A percentile compares a stretch with the other conserved stretches of the same genome.
Evolutionary conservation across 2,329 filamentous ascomycete species (phyloP).

Genomic region (Helotiales sp.): DNA sequence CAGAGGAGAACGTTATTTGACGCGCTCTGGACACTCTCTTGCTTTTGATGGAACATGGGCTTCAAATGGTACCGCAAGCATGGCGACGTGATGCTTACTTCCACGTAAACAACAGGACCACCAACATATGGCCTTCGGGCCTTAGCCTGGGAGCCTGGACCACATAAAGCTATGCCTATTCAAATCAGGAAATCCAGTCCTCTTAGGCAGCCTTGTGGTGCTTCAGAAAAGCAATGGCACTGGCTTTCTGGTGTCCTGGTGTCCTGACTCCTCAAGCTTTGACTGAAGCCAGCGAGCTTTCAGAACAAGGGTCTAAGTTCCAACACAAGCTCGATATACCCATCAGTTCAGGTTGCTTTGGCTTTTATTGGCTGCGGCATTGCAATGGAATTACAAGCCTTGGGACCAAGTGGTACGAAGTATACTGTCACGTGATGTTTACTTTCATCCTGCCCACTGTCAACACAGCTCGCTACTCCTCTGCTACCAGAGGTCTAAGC

Average conservation of each 20-base stretch:
- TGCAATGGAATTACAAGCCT: neutral
- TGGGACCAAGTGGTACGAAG: neutral
- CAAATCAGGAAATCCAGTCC: too few species aligned
- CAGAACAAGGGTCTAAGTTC: too few species aligned
- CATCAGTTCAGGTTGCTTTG: too few species aligned
- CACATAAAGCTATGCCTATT: too few species aligned
- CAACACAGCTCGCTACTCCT: too few species aligned
- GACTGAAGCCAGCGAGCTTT: too few species aligned
- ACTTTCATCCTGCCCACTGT: neutral
- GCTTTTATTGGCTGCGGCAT: too few species aligned
- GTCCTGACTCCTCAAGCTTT: too few species aligned
- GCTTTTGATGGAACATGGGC: neutral
- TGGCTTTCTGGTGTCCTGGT: too few species aligned
- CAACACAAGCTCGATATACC: too few species aligned
- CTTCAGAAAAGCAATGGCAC: too few species aligned
- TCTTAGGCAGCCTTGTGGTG: too few species aligned
- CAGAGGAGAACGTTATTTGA: neutral
- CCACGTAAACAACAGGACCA: neutral
- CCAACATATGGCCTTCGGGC: neutral
- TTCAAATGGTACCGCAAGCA: neutral
- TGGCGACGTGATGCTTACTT: neutral
- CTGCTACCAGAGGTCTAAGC: neutral
- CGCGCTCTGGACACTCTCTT: neutral
- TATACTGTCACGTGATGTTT: neutral
- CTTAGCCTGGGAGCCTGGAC: neutral